phyloP scores from a whole-genome alignment of 179 eudicot genomes.

The Beta macrorhiza region DNA sequence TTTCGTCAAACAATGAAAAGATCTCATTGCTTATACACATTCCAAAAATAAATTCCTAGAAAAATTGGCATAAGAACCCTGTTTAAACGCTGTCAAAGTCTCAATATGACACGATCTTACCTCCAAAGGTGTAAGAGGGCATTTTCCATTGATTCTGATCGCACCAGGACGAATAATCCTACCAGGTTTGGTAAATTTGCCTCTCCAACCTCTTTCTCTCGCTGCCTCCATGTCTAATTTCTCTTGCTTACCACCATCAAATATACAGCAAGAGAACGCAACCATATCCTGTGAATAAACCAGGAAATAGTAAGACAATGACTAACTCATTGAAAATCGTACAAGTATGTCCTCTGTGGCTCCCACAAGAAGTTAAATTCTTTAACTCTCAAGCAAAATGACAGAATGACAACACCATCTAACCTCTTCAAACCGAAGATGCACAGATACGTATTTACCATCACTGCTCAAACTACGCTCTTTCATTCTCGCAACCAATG shows the following conservation, averaged over 20 bases:
- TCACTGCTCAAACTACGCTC: slow-evolving; percentile 64
- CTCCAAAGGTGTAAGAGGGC: slow-evolving; percentile 96
- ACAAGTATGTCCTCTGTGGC: not conserved
- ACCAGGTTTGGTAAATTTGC: slow-evolving; percentile 90
- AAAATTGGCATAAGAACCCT: not conserved
- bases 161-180: slow-evolving; percentile 87
- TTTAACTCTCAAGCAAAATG: not conserved
- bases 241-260: slow-evolving; percentile 83
- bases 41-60: not conserved
- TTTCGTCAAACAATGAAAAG: not conserved
- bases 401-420: slow-evolving; percentile 14
- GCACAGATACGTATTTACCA: slow-evolving; percentile 94
- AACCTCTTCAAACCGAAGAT: slow-evolving; percentile 99
- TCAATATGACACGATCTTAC: slow-evolving; percentile 32
- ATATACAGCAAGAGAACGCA: slow-evolving; percentile 86
- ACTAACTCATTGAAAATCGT: slow-evolving; percentile 13
- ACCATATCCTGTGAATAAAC: slow-evolving; percentile 74
- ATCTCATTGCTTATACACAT: not conserved
- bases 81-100: not conserved
- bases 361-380: not conserved
- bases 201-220: slow-evolving; percentile 97
- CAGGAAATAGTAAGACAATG: slow-evolving; percentile 12
- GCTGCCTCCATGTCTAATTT: slow-evolving; percentile 88
- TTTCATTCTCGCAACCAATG: slow-evolving; percentile 85
- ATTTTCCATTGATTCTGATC: slow-evolving; percentile 80